Conservation (phyloP, 768 basidiomycete species). For the Atractiella rhizophila region DNA sequence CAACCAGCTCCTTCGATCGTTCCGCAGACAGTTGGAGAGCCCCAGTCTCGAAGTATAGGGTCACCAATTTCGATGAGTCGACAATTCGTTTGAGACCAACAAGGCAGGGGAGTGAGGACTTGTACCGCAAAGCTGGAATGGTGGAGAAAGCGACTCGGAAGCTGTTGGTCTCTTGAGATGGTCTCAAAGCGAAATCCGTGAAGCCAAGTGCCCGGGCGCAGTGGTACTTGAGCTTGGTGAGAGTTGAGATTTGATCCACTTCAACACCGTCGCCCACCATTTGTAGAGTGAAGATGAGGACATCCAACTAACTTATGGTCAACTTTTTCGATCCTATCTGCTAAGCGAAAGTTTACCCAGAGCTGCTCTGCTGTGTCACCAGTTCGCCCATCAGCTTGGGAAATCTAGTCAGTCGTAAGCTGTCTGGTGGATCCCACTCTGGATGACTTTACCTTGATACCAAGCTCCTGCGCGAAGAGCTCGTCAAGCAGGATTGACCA, state of each 20-base stretch:
- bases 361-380: not conserved
- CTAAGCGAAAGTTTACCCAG: not conserved
- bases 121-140: not conserved
- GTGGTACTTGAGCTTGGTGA: constrained; percentile 2
- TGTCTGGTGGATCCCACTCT: not conserved
- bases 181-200: not conserved
- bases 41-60: not conserved
- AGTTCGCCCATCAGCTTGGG: not conserved
- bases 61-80: not conserved
- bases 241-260: not conserved
- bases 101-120: not conserved
- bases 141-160: not conserved
- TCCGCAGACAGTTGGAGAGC: too few relatives aligned
- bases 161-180: not conserved
- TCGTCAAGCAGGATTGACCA: not conserved
- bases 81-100: not conserved
- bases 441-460: too few relatives aligned
- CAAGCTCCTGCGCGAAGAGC: not conserved
- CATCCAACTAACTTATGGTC: not conserved
- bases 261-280: constrained; percentile 1
- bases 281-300: not conserved
- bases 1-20: not conserved
- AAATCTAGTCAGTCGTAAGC: not conserved
- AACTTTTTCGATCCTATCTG: not conserved
- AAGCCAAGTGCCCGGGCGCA: not conserved